Evolutionary conservation across 257 asterid genomes (phyloP), one percentile per base, ranked within the genome.

Genomic region (Solanum arcanum): DNA sequence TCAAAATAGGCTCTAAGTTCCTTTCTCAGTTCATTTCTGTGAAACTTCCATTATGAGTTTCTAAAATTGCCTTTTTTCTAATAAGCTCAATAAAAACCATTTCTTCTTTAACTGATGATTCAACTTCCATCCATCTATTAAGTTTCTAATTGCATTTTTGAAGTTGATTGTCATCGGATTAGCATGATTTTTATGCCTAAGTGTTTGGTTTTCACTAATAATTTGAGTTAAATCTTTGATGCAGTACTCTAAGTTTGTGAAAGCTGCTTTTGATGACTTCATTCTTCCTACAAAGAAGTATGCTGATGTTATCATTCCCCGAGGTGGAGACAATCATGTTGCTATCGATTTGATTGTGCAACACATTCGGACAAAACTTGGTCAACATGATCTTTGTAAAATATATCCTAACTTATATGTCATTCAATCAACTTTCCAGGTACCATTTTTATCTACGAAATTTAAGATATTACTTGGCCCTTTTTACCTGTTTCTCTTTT

Each of bases 211-310:
- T 42, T 86, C 80, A 86, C 12, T 3, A 89, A 89, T 89, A 72
- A 66, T 75, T 60, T 80, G 80, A 74, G 56, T 72, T 87, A 83
- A 83, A 70, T 90, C 72, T 89, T 76, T 76, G 87, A 76, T 90
- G 94, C 98, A 97, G 99, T 97, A 97, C 90, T 96, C 99, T 25
- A 97, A 96, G 89, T 97, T 97, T 86, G 99, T 97, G 80, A 97
- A 97, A 92, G 98, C 99, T 70, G 99, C 99, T 84, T 97, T 97
- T n/a, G 99, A 97, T 83, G 99, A 97, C 89, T 97, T 97, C 90
- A 96, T 97, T 89, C 98, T 96, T 89, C 99, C 99, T 39, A 96
- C 98, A 12, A 97, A 97, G 92, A 97, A 97, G 90, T 97, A 94
- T 68, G 99, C 99, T 3, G 99, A 97, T 89, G 95, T 97, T 86